Percentiles rank a stretch among this genome's conserved stretches.
phyloP scores from a whole-genome alignment of 148 eudicot species.

The Persicaria maculosa region DNA sequence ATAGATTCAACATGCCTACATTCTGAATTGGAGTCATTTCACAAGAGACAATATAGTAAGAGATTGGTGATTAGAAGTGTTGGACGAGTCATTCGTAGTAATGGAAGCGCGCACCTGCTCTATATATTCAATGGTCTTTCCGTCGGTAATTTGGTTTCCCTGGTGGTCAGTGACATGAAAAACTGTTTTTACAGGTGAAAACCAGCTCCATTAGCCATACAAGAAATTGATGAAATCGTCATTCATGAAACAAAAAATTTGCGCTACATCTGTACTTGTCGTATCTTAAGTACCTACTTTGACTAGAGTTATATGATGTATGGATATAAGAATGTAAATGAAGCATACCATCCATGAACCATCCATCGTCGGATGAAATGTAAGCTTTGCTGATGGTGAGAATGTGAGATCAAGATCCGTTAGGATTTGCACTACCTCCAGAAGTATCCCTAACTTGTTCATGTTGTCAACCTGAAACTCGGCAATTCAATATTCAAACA shows the following conservation, averaged over 20 bases:
- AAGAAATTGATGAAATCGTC: not conserved
- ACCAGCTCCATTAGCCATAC: not conserved
- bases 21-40: too few relatives aligned
- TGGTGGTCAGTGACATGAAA: slow-evolving; percentile 75
- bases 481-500: not conserved
- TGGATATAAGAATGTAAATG: not conserved
- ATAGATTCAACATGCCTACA: not conserved
- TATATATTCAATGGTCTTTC: slow-evolving; percentile 46
- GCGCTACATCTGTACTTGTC: not conserved
- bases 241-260: not conserved
- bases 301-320: not conserved
- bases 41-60: not conserved
- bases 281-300: not conserved
- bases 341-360: slow-evolving; percentile 89
- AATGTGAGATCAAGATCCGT: slow-evolving; percentile 69
- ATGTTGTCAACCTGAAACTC: slow-evolving; percentile 66
- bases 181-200: slow-evolving; percentile 30
- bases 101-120: slow-evolving; percentile 46
- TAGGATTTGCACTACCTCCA: slow-evolving; percentile 80
- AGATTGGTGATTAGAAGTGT: not conserved
- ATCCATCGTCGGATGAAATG: slow-evolving; percentile 88
- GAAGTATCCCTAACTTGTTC: slow-evolving; percentile 75
- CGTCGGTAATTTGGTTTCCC: slow-evolving; percentile 60
- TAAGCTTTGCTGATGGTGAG: slow-evolving; percentile 87
- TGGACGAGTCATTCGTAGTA: not conserved